Base-by-base conservation (phyloP, 768 basidiomycete genomes). In the Gloeopeniophorella convolvens region DNA sequence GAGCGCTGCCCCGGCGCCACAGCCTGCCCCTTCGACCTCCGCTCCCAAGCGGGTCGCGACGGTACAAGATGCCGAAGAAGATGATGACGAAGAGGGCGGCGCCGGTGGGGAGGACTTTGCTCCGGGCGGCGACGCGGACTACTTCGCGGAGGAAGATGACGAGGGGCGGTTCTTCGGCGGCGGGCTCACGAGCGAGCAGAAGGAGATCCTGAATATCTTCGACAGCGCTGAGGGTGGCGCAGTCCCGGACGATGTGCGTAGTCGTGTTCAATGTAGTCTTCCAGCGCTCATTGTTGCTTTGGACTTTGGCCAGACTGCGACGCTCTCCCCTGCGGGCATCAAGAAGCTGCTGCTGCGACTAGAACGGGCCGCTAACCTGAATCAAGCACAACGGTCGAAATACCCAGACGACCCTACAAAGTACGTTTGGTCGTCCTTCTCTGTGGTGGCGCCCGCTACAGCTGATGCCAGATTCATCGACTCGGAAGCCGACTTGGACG, bases 381-480 rank as follows among this genome's bases (percentile, higher is more conserved):
- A 99, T 66, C 89, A 94, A 61, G 92, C 94, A 64, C 85, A 95
- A 63, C 77, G 96, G 26, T 94, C 92, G n/a, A 96, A 96, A 66
- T 89, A 89, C 65, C 87, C 90, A 0, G 78, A 89, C 52, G 90
- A 97, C 59, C 94, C 94, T 2, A 78, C 91, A 36, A 96, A 87
- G 94, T 94, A 57, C 51, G 75, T 64, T 42, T 21, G 10, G 13
- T 23, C 39, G 13, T 10, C 6, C 8, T 20, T 40, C 45, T 34
- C 6, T 39, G 23, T 30, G 31, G 4, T 50, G 49, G 16, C 51
- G 50, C 28, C 42, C 51, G 41, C 57, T 7, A 51, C 23, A 40
- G 32, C 28, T 21, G n/a, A 35, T 27, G 10, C 18, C 42, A 98
- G 95, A 67, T 99, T 98, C 74, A 97, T 99, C 59, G 96, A 98